phyloP scores from a whole-genome alignment of 176 grass and related monocot species.

The Oryza meridionalis region DNA sequence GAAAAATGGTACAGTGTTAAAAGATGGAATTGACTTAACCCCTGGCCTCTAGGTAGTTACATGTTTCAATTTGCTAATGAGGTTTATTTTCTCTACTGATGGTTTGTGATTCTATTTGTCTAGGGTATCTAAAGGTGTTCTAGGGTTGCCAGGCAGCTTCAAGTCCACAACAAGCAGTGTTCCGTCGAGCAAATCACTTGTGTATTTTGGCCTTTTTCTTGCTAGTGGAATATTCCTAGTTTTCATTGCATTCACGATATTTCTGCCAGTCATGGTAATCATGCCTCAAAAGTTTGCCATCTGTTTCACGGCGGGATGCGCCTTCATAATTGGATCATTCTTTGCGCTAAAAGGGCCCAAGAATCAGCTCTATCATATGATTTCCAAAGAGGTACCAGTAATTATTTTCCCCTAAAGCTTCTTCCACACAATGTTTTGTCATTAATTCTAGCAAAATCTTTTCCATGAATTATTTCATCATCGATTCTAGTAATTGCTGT shows the following conservation, averaged over 20 bases:
- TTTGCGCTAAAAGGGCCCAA: slow-evolving; percentile 91
- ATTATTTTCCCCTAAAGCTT: neutral
- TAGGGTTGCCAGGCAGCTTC: slow-evolving; percentile 75
- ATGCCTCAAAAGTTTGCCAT: slow-evolving; percentile 96
- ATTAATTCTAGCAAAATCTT: neutral
- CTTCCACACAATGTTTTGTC: neutral
- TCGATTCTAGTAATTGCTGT: neutral
- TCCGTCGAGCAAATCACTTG: slow-evolving; percentile 77
- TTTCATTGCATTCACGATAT: slow-evolving; percentile 94
- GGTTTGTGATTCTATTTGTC: slow-evolving; percentile 33
- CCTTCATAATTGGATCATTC: slow-evolving; percentile 92
- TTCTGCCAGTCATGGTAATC: slow-evolving; percentile 93
- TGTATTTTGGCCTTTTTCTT: slow-evolving; percentile 93
- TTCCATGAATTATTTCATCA: neutral
- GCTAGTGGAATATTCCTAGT: slow-evolving; percentile 85
- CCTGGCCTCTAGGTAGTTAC: neutral
- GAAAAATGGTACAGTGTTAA: neutral
- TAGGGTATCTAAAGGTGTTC: slow-evolving; percentile 89
- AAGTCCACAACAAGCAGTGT: slow-evolving; percentile 80
- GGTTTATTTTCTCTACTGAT: slow-evolving; percentile 23
- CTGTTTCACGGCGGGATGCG: slow-evolving; percentile 90
- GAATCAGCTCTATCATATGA: slow-evolving; percentile 92
- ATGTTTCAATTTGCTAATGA: neutral
- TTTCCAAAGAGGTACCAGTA: slow-evolving; percentile 81
- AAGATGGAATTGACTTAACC: neutral